Percentiles rank a stretch among this genome's conserved stretches.
phyloP scores from a whole-genome alignment of 2,329 filamentous ascomycete species.

The Grosmannia huntii region DNA sequence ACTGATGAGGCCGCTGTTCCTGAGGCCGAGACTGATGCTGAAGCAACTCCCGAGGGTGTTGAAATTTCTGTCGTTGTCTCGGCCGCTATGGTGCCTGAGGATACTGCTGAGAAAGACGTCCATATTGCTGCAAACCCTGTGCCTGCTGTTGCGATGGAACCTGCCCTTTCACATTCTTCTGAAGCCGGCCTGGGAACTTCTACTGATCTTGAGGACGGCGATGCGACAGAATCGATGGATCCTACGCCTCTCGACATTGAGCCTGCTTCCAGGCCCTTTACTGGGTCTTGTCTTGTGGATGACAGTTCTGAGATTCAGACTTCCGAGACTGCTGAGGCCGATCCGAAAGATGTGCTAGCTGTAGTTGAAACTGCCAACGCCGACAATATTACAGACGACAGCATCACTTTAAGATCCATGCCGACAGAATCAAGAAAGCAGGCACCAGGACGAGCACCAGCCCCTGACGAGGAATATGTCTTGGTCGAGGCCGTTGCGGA shows the following conservation, averaged over 20 bases:
- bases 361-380: background rate
- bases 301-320: background rate
- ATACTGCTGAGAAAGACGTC: background rate
- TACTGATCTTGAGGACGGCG: background rate
- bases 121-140: background rate
- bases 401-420: background rate
- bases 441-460: background rate
- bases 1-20: background rate
- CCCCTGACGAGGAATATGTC: background rate
- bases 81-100: background rate
- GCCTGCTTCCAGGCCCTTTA: background rate
- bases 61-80: background rate
- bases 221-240: no score
- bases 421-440: background rate
- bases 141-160: background rate
- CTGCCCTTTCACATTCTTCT: background rate
- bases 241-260: background rate
- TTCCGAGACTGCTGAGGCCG: background rate
- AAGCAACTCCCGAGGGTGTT: constrained; percentile 1
- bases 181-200: background rate
- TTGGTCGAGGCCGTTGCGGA: background rate
- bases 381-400: background rate
- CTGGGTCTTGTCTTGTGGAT: background rate
- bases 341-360: background rate
- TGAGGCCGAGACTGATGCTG: constrained; percentile 1